Percentiles rank a stretch among this genome's conserved stretches.
Evolutionary conservation across 2,329 filamentous ascomycete species (phyloP).

Genomic region (Aaosphaeria pasadenensis): DNA sequence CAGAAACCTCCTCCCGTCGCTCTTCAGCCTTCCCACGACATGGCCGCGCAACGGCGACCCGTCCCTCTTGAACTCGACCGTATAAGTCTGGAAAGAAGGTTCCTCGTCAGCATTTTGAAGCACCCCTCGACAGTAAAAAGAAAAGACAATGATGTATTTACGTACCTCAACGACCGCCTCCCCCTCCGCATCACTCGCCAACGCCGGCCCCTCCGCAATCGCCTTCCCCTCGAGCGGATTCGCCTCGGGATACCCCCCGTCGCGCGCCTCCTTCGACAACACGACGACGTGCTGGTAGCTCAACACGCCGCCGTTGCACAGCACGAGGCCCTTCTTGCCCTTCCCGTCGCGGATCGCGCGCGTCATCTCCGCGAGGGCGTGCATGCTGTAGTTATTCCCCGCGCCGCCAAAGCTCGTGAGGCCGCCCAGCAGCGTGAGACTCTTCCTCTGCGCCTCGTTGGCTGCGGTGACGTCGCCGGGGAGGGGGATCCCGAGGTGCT

Average conservation of each 20-base stretch:
- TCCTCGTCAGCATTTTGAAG: not conserved
- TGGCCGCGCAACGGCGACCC: constrained; percentile 48
- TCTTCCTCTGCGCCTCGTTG: constrained; percentile 19
- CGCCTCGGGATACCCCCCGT: constrained; percentile 13
- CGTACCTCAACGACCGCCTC: constrained; percentile 54
- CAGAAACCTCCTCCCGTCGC: constrained; percentile 50
- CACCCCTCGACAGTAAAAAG: not conserved
- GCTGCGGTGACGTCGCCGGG: not conserved
- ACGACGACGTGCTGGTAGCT: constrained; percentile 64
- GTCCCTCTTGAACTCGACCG: constrained; percentile 55
- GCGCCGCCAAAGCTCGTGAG: constrained; percentile 68
- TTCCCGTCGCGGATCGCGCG: constrained; percentile 48
- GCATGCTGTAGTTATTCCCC: constrained; percentile 70
- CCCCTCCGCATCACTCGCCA: constrained; percentile 45
- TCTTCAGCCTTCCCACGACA: constrained; percentile 52
- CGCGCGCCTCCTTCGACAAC: constrained; percentile 49
- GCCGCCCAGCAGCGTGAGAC: constrained; percentile 62
- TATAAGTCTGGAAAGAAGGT: constrained; percentile 54
- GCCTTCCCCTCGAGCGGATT: constrained; percentile 52
- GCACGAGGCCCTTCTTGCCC: constrained; percentile 56
- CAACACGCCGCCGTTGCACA: constrained; percentile 65
- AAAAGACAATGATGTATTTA: constrained; percentile 1
- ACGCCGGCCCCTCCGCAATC: constrained; percentile 39
- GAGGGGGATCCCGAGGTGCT: constrained; percentile 52
- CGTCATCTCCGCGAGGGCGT: constrained; percentile 46